phyloP scores from a whole-genome alignment of 2,329 filamentous ascomycete genomes.

The Ambrosiella cleistominuta region DNA sequence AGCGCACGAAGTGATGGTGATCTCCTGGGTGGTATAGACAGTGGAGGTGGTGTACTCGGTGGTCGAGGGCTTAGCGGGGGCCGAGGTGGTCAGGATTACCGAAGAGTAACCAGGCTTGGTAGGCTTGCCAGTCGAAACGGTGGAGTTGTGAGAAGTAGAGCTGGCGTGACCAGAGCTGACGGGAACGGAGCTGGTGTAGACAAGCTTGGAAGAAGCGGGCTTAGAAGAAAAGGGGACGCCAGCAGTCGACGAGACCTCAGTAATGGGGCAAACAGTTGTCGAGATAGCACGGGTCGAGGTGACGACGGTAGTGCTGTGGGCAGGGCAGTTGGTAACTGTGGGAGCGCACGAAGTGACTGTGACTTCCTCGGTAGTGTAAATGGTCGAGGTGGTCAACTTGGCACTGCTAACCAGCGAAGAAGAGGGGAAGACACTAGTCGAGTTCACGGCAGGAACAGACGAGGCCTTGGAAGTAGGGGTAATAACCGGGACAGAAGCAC shows the following conservation, averaged over 20 bases:
- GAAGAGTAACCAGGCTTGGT: background rate
- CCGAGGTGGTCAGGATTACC: background rate
- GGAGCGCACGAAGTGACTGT: constrained; percentile 40
- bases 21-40: constrained; percentile 25
- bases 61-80: background rate
- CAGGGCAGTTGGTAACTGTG: constrained; percentile 23
- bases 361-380: constrained; percentile 24
- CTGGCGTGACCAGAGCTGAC: too few relatives aligned
- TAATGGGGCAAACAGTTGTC: constrained; percentile 14
- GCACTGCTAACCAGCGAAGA: background rate
- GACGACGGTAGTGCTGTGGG: constrained; percentile 20
- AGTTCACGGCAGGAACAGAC: background rate
- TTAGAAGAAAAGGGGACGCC: background rate
- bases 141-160: too few relatives aligned
- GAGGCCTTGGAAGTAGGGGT: background rate
- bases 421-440: background rate
- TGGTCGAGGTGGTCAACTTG: constrained; percentile 16
- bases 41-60: constrained; percentile 20
- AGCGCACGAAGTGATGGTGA: constrained; percentile 39
- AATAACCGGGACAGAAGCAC: background rate
- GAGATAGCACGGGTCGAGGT: constrained; percentile 19
- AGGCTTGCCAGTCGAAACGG: too few relatives aligned
- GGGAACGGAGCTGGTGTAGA: background rate
- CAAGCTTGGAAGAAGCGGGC: background rate
- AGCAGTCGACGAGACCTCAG: background rate